These are phyloP conservation scores for Claviceps pazoutovae DNA, from an alignment of 2,329 filamentous ascomycete genomes.

Conservation along the genomic window DNA sequence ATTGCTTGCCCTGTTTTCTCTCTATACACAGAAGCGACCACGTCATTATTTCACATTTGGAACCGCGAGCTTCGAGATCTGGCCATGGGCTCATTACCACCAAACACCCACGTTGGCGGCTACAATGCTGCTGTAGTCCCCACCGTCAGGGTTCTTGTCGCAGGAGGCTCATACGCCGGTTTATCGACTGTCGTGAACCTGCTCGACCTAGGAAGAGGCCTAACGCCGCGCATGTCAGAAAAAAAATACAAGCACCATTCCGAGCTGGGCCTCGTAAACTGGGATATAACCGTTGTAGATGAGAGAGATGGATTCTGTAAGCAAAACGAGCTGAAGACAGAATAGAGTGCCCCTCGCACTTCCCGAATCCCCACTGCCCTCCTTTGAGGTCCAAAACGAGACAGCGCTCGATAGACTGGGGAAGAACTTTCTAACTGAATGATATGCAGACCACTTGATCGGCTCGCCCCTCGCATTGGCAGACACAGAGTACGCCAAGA, in stretches of 20 bases:
- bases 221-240: slow-evolving; percentile 30
- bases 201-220: slow-evolving; percentile 47
- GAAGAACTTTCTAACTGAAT: neutral
- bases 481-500: slow-evolving; percentile 45
- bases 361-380: neutral
- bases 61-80: too few species aligned
- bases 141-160: slow-evolving; percentile 46
- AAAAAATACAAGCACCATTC: slow-evolving; percentile 25
- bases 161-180: slow-evolving; percentile 61
- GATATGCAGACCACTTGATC: slow-evolving; percentile 52
- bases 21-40: too few species aligned
- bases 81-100: slow-evolving; percentile 18
- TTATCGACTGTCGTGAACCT: slow-evolving; percentile 54
- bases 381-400: neutral
- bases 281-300: slow-evolving; percentile 62
- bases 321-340: slow-evolving; percentile 12
- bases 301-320: slow-evolving; percentile 74
- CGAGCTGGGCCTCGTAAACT: slow-evolving; percentile 32
- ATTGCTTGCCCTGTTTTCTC: too few species aligned
- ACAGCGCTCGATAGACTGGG: neutral
- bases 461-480: slow-evolving; percentile 61
- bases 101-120: slow-evolving; percentile 4
- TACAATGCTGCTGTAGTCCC: slow-evolving; percentile 5
- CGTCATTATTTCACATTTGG: neutral
- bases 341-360: neutral